These are phyloP conservation scores for Talaromyces funiculosus DNA, from an alignment of 2,329 filamentous ascomycete genomes.

Conservation along the genomic window DNA sequence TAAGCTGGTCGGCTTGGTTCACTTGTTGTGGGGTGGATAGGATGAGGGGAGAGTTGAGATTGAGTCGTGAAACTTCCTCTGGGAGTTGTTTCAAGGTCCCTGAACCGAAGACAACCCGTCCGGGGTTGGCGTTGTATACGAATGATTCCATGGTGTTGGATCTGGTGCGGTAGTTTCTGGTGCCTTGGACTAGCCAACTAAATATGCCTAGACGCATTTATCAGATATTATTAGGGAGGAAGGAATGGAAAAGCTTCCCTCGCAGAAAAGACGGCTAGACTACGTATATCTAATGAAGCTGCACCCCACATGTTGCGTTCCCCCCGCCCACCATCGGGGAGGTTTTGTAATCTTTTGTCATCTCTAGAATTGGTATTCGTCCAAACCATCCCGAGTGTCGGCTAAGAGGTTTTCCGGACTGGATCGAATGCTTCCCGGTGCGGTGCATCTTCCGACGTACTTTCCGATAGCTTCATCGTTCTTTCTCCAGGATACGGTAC, in stretches of 20 bases:
- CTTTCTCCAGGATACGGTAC: background rate
- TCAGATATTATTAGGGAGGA: background rate
- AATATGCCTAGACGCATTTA: background rate
- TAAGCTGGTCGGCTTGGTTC: constrained; percentile 42
- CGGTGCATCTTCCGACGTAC: background rate
- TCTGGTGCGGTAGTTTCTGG: background rate
- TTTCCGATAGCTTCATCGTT: background rate
- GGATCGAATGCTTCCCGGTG: background rate
- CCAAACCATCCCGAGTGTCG: background rate
- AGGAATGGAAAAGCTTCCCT: background rate
- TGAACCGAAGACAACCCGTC: constrained; percentile 52
- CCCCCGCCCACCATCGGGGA: background rate
- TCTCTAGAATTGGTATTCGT: background rate
- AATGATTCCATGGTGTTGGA: constrained; percentile 46
- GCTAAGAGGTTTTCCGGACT: background rate
- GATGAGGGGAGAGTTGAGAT: constrained; percentile 48
- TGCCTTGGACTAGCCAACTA: background rate
- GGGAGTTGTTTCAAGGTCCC: constrained; percentile 49
- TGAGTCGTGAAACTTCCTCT: constrained; percentile 40
- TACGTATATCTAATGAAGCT: background rate
- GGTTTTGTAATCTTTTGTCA: constrained; percentile 2
- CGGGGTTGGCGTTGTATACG: constrained; percentile 51
- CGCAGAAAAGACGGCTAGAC: background rate
- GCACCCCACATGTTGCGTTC: background rate
- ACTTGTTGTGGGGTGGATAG: constrained; percentile 53